Conservation (phyloP, 192 early-diverging fungal species). For the Helicostylum pulchrum region DNA sequence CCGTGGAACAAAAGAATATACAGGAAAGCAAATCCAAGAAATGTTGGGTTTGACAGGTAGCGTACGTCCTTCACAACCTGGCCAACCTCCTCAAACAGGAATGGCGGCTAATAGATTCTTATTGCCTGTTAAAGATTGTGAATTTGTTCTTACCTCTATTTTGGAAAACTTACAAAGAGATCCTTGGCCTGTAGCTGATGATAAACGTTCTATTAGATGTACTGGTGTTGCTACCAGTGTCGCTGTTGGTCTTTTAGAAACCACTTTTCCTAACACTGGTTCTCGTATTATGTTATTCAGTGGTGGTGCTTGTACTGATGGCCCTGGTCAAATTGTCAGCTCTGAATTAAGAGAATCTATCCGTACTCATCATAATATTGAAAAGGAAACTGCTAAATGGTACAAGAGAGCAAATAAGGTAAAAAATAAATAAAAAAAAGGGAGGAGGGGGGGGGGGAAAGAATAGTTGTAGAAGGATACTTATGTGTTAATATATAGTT, state of each 20-base stretch:
- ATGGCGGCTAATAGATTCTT: slow-evolving; percentile 75
- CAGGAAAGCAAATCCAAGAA: slow-evolving; percentile 91
- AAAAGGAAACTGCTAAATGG: slow-evolving; percentile 91
- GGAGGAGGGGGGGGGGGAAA: too few species aligned
- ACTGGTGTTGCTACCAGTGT: slow-evolving; percentile 94
- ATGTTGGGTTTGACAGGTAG: slow-evolving; percentile 84
- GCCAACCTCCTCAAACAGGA: slow-evolving; percentile 33
- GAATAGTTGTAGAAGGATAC: background rate
- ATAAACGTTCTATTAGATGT: slow-evolving; percentile 88
- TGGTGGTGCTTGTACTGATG: slow-evolving; percentile 91
- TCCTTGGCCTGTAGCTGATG: slow-evolving; percentile 91
- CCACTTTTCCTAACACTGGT: slow-evolving; percentile 88
- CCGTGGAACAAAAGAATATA: slow-evolving; percentile 97
- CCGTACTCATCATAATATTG: slow-evolving; percentile 95
- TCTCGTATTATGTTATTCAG: slow-evolving; percentile 89
- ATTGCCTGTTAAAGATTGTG: slow-evolving; percentile 89
- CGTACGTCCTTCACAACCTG: slow-evolving; percentile 26
- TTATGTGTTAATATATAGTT: slow-evolving; percentile 52
- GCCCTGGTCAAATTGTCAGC: slow-evolving; percentile 95
- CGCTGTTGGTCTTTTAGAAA: slow-evolving; percentile 88
- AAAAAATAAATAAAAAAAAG: slow-evolving; percentile 1
- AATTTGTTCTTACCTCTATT: slow-evolving; percentile 92
- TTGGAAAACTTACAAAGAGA: slow-evolving; percentile 96
- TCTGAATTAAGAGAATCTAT: slow-evolving; percentile 89
- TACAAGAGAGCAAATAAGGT: slow-evolving; percentile 90